Evolutionary conservation across 495 filamentous ascomycete species (phyloP), one percentile per base, ranked within the genome.

Genomic region (Saxophila tyrrhenica): DNA sequence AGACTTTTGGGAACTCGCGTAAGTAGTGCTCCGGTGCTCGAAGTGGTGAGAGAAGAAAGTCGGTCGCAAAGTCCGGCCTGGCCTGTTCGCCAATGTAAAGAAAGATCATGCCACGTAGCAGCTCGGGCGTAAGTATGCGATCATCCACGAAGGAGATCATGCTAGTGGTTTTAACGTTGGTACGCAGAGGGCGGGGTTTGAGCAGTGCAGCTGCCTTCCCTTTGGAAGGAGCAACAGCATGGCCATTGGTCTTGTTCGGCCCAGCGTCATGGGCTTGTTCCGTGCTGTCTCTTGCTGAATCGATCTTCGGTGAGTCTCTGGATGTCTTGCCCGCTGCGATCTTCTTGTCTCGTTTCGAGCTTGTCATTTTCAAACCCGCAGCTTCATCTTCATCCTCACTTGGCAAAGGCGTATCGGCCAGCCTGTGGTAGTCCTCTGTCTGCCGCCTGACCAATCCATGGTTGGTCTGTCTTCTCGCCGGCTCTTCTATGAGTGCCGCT

Each of bases 61-160:
- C 94, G 10, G 86, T 89, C 24, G 77, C 78, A 70, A 98, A 97
- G 65, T 96, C 89, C 8, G 92, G 92, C 1, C 89, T 82, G 70
- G 89, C 84, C 64, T 95, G 82, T 0, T 91, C 90, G 16, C 92
- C 94, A 58, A 98, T 85, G 65, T 98, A 98, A 20, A 98, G 77
- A 67, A 98, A 95, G 54, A 98, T 92, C 92, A 98, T 97, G 25
- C 89, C 89, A 49, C 92, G 84, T 85, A 97, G 95, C 88, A 98
- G 94, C 66, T 97, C 94, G 0, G 92, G 94, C 0, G 87, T 89
- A 22, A 98, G 76, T 35, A 98, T 85, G 21, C 94, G 86, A 69
- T 98, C 92, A 67, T 90, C 87, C 65, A 95, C 92, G 71, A 97
- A 98, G 11, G 91, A 94, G 51, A 98, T 90, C 80, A 95, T 91